Conservation (phyloP, 2,329 filamentous ascomycete genomes). For the Fusarium oxysporum region DNA sequence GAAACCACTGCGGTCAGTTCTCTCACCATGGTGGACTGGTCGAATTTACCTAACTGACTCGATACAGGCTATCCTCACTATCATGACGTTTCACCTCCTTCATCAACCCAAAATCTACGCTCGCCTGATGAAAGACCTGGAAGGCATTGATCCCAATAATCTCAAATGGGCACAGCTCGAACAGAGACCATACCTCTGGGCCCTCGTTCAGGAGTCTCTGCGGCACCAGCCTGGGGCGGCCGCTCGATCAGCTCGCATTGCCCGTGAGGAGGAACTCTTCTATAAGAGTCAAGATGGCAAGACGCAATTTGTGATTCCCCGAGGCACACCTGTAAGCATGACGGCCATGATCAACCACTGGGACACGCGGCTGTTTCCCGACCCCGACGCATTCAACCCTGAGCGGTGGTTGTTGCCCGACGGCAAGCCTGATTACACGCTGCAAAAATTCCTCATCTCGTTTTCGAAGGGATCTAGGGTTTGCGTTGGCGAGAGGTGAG, state of each 20-base stretch:
- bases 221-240: constrained; percentile 49
- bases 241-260: constrained; percentile 39
- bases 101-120: constrained; percentile 48
- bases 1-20: constrained; percentile 52
- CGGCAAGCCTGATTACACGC: constrained; percentile 43
- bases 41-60: fast-evolving
- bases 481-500: constrained; percentile 40
- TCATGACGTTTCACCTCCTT: constrained; percentile 53
- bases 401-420: constrained; percentile 43
- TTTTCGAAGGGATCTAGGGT: constrained; percentile 39
- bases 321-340: constrained; percentile 51
- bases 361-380: constrained; percentile 48
- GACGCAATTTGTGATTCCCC: constrained; percentile 38
- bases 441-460: constrained; percentile 37
- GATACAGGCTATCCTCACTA: constrained; percentile 44
- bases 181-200: constrained; percentile 52
- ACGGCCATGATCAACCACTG: constrained; percentile 49
- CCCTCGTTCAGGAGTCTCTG: constrained; percentile 53
- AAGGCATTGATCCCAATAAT: constrained; percentile 42
- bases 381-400: constrained; percentile 50
- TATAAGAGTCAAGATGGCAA: constrained; percentile 41
- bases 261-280: constrained; percentile 45
- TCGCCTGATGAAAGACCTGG: constrained; percentile 48
- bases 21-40: fast-evolving
- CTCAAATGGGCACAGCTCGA: constrained; percentile 50